phyloP scores from a whole-genome alignment of 257 asterid genomes.

The Scutellaria galericulata region DNA sequence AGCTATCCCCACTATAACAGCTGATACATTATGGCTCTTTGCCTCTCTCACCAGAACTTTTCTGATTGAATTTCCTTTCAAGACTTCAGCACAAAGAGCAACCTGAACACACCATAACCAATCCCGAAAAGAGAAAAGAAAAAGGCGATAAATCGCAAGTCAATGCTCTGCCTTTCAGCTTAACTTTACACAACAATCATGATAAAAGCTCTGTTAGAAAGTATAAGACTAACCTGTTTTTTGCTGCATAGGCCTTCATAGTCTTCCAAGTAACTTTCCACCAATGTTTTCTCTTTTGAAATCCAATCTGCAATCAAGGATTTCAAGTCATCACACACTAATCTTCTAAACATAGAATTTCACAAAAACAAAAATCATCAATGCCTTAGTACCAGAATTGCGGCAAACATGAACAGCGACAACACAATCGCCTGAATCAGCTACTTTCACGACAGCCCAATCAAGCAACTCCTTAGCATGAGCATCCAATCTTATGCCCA shows the following conservation, averaged over 20 bases:
- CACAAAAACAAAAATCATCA: slow-evolving; percentile 6
- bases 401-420: slow-evolving; percentile 84
- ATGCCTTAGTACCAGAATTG: slow-evolving; percentile 58
- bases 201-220: not conserved
- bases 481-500: slow-evolving; percentile 77
- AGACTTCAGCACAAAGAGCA: slow-evolving; percentile 55
- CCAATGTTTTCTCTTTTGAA: slow-evolving; percentile 50
- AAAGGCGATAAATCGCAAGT: not conserved
- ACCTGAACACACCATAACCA: slow-evolving; percentile 55
- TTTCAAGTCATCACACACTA: slow-evolving; percentile 14
- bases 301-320: slow-evolving; percentile 53
- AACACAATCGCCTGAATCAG: slow-evolving; percentile 77
- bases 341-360: not conserved
- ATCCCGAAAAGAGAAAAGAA: slow-evolving; percentile 32
- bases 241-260: slow-evolving; percentile 66
- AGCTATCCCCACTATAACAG: slow-evolving; percentile 75
- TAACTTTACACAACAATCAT: not conserved
- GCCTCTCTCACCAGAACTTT: slow-evolving; percentile 79
- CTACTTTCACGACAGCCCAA: slow-evolving; percentile 89
- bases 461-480: slow-evolving; percentile 72
- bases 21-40: slow-evolving; percentile 58
- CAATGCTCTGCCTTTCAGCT: slow-evolving; percentile 16
- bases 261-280: slow-evolving; percentile 77
- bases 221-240: slow-evolving; percentile 62
- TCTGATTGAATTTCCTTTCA: slow-evolving; percentile 76